A percentile compares a stretch with the other conserved stretches of the same genome.
Conservation (phyloP, 805 yeast species). For the Metschnikowia vanudenii region DNA sequence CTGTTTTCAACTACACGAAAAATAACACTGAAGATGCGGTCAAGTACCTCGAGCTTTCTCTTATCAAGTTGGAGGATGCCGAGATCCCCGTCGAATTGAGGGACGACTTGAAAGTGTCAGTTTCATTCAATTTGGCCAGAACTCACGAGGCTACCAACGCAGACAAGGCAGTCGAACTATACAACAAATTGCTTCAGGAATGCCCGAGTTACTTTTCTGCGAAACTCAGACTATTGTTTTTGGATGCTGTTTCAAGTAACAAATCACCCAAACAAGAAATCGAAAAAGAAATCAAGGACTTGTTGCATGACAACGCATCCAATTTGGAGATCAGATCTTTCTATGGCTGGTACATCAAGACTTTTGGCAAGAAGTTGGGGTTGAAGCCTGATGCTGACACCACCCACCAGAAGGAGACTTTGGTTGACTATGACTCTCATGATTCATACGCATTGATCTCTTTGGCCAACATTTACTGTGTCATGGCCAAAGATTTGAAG, state of each 20-base stretch:
- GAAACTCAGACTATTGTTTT: conserved; percentile 63
- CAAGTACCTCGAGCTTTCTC: conserved; percentile 51
- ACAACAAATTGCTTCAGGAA: conserved; percentile 52
- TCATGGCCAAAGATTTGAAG: conserved; percentile 76
- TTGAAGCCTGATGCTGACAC: conserved; percentile 60
- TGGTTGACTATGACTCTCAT: conserved; percentile 78
- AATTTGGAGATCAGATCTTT: conserved; percentile 85
- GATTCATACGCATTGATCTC: conserved; percentile 88
- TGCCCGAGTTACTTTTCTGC: conserved; percentile 77
- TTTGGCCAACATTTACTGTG: conserved; percentile 81
- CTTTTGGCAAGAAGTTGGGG: conserved; percentile 52
- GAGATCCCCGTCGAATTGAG: conserved; percentile 40
- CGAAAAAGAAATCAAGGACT: conserved; percentile 50
- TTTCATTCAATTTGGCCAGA: conserved; percentile 73
- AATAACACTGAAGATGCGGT: conserved; percentile 59
- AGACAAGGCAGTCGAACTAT: conserved; percentile 42
- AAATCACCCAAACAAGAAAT: conserved; percentile 41
- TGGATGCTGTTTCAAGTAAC: conserved; percentile 50
- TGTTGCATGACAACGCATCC: conserved; percentile 54
- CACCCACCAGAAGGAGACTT: conserved; percentile 78
- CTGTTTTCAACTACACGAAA: conserved; percentile 72
- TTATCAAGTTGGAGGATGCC: conserved; percentile 32
- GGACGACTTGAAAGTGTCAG: conserved; percentile 31
- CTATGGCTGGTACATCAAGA: conserved; percentile 83
- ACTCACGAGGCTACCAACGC: conserved; percentile 50